phyloP scores from a whole-genome alignment of 1,284 basidiomycete species.

The Naganishia cerealis region DNA sequence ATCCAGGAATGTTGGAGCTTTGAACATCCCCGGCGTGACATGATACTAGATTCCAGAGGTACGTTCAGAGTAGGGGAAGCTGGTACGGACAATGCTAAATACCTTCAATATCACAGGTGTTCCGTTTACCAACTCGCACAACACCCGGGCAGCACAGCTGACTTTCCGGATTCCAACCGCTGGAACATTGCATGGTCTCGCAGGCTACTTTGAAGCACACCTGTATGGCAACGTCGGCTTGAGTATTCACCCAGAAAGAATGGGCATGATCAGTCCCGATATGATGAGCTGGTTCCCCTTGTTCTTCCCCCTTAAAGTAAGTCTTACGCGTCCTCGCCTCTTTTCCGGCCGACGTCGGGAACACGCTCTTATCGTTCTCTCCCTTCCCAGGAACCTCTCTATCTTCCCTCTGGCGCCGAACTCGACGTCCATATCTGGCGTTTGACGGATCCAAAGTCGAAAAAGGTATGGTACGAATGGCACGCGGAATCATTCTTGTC shows the following conservation, averaged over 20 bases:
- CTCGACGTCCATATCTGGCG: constrained; percentile 94
- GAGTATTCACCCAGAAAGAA: constrained; percentile 89
- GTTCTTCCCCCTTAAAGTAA: constrained; percentile 92
- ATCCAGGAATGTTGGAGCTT: constrained; percentile 98
- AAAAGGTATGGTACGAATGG: constrained; percentile 96
- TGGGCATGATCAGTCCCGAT: constrained; percentile 78
- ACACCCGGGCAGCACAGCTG: constrained; percentile 73
- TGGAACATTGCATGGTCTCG: constrained; percentile 91
- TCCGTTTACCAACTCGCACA: constrained; percentile 83
- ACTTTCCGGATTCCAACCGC: constrained; percentile 93
- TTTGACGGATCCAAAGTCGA: constrained; percentile 70
- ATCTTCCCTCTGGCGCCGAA: constrained; percentile 87
- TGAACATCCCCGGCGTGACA: constrained; percentile 82
- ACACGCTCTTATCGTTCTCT: neutral
- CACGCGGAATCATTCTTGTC: constrained; percentile 85
- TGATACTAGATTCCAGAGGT: constrained; percentile 72
- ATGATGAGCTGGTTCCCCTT: constrained; percentile 99
- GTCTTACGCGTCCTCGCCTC: constrained; percentile 68
- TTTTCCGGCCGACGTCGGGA: neutral
- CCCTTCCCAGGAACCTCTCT: constrained; percentile 73
- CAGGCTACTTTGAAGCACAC: constrained; percentile 95
- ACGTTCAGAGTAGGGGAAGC: constrained; percentile 34
- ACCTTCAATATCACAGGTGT: constrained; percentile 59
- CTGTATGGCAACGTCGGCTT: constrained; percentile 84
- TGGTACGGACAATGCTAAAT: constrained; percentile 1